Evolutionary conservation across 208 protist genomes (phyloP), one percentile per base, ranked within the genome.

Genomic region (Wallacemonas sp.): DNA sequence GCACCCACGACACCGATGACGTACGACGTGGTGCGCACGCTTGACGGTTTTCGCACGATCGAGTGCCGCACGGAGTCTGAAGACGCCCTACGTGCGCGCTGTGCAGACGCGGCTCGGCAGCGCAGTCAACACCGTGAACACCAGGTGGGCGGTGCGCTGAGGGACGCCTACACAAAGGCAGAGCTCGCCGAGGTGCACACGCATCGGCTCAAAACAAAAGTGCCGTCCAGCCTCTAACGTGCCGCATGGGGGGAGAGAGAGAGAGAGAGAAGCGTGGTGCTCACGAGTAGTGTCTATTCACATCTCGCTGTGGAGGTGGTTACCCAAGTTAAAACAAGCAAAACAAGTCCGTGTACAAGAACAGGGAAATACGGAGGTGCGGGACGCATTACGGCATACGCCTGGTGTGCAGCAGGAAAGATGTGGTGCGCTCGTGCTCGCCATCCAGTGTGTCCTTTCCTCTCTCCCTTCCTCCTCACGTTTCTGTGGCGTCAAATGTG

Each of bases 21-120:
- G n/a, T 89, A 89, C 67, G 81, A 87, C 39, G 64, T 81, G 61
- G 77, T 79, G 46, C 85, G 82, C 58, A 87, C 85, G 5, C 26
- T 12, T 37, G 78, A 92, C 60, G 70, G 65, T 5, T 89, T 80
- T 38, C 65, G 79, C 26, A 58, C 61, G 26, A 82, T 83, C 38
- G 79, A 88, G 29, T 66, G 63, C 44, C 50, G 69, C 41, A 67
- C 66, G 19, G 52, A 76, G 5, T 66, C 65, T 17, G 54, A 30
- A 10, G 58, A 55, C 0, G 69, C 83, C 34, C 33, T 87, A n/a
- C 50, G 50, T 19, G 50, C 3, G 45, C 45, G 45, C 24, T 53
- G 45, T 30, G 45, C 22, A 26, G 22, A 53, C 9, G 45, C 24
- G 22, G 26, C 17, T 13, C 45, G 45, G 10, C 22, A 53, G 30